Conservation (phyloP, 176 grass and related monocot genomes). For the Luzula sylvatica region DNA sequence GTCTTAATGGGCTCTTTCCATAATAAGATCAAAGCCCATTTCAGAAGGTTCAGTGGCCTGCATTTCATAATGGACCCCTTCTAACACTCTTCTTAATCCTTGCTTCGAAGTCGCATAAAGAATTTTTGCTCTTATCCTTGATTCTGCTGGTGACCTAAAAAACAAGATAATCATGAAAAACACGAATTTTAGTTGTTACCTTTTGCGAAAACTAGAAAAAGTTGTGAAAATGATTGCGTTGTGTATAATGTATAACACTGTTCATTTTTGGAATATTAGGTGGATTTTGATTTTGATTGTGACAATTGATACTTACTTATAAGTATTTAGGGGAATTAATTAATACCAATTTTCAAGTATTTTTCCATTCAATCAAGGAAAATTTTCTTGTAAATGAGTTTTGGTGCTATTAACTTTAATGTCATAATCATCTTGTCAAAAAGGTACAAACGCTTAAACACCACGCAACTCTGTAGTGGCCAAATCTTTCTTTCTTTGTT, state of each 20-base stretch:
- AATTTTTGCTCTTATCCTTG: constrained; percentile 95
- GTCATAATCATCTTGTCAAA: not conserved
- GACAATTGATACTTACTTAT: not conserved
- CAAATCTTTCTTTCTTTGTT: too few species aligned
- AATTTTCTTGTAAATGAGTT: not conserved
- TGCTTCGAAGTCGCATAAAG: constrained; percentile 96
- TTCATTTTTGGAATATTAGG: constrained; percentile 20
- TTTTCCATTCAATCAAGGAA: not conserved
- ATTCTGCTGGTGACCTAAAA: constrained; percentile 79
- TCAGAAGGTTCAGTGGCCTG: constrained; percentile 89
- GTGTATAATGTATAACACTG: not conserved
- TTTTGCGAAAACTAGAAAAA: constrained; percentile 48
- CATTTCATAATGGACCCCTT: constrained; percentile 95
- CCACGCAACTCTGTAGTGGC: not conserved
- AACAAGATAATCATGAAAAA: constrained; percentile 16
- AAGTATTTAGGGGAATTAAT: constrained; percentile 4
- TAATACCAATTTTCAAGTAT: constrained; percentile 7
- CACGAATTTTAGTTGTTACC: constrained; percentile 29
- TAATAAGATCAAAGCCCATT: constrained; percentile 96
- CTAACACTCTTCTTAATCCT: constrained; percentile 70
- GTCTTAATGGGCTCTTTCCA: constrained; percentile 64
- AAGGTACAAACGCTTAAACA: constrained; percentile 4
- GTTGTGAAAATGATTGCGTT: constrained; percentile 32
- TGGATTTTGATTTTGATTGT: not conserved
- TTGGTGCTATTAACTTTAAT: not conserved